Percentiles rank a stretch among this genome's conserved stretches.
Evolutionary conservation across 805 yeast species (phyloP).

Genomic region (Candida tallmaniae): DNA sequence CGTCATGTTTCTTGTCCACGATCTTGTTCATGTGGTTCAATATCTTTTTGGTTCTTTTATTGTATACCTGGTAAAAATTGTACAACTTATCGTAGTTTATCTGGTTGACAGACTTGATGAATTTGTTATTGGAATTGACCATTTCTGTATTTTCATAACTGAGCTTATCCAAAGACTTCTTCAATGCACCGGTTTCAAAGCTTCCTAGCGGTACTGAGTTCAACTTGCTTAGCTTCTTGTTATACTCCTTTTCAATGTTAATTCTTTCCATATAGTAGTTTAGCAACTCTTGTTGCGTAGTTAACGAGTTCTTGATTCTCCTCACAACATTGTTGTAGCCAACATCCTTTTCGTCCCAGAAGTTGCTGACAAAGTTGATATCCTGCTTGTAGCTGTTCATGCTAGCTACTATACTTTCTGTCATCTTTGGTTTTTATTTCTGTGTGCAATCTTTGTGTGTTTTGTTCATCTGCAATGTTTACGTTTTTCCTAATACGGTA

Average conservation of each 20-base stretch:
- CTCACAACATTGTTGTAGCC: conserved; percentile 54
- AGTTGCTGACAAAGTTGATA: conserved; percentile 42
- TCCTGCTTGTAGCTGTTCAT: no score
- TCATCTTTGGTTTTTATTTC: no score
- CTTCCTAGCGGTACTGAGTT: conserved; percentile 47
- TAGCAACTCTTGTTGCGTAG: conserved; percentile 41
- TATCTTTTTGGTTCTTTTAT: conserved; percentile 50
- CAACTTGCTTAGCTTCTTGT: conserved; percentile 49
- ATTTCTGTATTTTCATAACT: conserved; percentile 55
- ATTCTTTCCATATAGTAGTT: conserved; percentile 39
- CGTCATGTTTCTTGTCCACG: conserved; percentile 39
- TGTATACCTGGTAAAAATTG: conserved; percentile 47
- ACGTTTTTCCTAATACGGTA: no score
- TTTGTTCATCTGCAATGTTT: no score
- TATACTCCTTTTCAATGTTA: conserved; percentile 70
- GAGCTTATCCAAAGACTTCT: conserved; percentile 55
- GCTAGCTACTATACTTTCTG: no score
- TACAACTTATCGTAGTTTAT: conserved; percentile 46
- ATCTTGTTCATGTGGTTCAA: conserved; percentile 56
- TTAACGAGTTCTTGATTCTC: conserved; percentile 55
- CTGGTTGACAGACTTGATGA: conserved; percentile 46
- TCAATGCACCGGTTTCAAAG: conserved; percentile 56
- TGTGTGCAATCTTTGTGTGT: no score
- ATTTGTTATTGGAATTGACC: conserved; percentile 52
- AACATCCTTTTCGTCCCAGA: conserved; percentile 62